Base-by-base conservation (phyloP, 225 moss, liverwort and hornwort genomes). In the Lunularia cruciata region DNA sequence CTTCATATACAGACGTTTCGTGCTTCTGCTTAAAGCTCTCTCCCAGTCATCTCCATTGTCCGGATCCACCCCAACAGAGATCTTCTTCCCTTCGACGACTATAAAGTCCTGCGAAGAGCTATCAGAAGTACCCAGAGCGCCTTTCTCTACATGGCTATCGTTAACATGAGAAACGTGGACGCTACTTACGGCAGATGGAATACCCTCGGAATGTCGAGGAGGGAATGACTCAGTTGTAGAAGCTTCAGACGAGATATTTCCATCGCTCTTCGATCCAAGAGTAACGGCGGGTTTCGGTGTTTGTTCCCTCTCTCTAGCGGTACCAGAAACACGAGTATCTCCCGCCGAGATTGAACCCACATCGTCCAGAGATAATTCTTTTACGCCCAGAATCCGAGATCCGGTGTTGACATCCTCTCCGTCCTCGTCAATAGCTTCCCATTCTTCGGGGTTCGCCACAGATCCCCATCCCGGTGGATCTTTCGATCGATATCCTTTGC, bases 391-490 rank as follows among this genome's bases (percentile, higher is more conserved):
- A 51, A 98, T 98, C 52, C 75, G 94, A 39, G 98, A 98, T 27
- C 88, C 76, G 19, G 65, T 69, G 57, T 71, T 62, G 25, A 56
- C 57, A 69, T 49, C 47, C 48, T 72, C 54, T 23, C 32, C 68
- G 18, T 84, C 87, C 18, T 83, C 85, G 62, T 88, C 91, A 3
- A 89, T 73, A 67, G 81, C 82, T 59, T 93, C 89, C 98, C 98
- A 98, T 32, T 93, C 98, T 75, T 84, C 89, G 30, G 88, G 23
- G 68, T 93, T 93, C 46, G 83, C 34, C 39, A 93, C 88, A 5
- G 69, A 47, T 45, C 98, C 98, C 98, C 98, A 98, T 52, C 98
- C 93, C 0, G 93, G 98, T 20, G 86, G 89, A 67, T 93, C 89
- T 46, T 69, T 80, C 33, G 49, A 66, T 45, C 72, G 75, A 25